A percentile compares a stretch with the other conserved stretches of the same genome.
These are phyloP conservation scores for Neurospora sp. DNA, from an alignment of 2,329 filamentous ascomycete genomes.

Conservation along the genomic window DNA sequence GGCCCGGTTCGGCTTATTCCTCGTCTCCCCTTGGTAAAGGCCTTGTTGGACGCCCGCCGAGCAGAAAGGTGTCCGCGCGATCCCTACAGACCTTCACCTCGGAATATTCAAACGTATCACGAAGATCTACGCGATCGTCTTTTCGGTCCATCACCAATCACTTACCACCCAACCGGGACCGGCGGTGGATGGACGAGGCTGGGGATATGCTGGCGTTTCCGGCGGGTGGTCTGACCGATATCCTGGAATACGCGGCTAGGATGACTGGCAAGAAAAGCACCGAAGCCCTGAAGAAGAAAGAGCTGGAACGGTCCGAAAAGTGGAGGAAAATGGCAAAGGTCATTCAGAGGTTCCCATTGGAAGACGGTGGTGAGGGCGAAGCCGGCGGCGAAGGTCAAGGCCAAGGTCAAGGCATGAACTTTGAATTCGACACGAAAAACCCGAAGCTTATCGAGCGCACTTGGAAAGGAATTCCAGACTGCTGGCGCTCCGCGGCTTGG, in stretches of 20 bases:
- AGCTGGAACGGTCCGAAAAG: conserved; percentile 54
- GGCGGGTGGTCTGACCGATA: conserved; percentile 42
- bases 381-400: not conserved
- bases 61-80: conserved; percentile 45
- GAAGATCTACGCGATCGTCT: conserved; percentile 43
- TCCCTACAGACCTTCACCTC: conserved; percentile 51
- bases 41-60: conserved; percentile 32
- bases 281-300: conserved; percentile 51
- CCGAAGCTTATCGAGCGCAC: conserved; percentile 83
- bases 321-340: conserved; percentile 59
- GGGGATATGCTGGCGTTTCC: conserved; percentile 56
- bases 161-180: conserved; percentile 51
- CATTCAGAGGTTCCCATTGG: conserved; percentile 37
- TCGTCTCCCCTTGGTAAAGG: conserved; percentile 24
- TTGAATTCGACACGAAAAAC: conserved; percentile 72
- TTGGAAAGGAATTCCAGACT: conserved; percentile 97
- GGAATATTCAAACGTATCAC: conserved; percentile 39
- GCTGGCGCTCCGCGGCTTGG: conserved; percentile 91
- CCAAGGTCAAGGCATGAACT: conserved; percentile 45
- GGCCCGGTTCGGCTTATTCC: conserved; percentile 26
- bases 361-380: conserved; percentile 7
- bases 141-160: conserved; percentile 49
- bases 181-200: conserved; percentile 53
- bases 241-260: conserved; percentile 39
- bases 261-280: conserved; percentile 37